These are phyloP conservation scores for Bullera alba DNA, from an alignment of 768 basidiomycete species.

Conservation along the genomic window DNA sequence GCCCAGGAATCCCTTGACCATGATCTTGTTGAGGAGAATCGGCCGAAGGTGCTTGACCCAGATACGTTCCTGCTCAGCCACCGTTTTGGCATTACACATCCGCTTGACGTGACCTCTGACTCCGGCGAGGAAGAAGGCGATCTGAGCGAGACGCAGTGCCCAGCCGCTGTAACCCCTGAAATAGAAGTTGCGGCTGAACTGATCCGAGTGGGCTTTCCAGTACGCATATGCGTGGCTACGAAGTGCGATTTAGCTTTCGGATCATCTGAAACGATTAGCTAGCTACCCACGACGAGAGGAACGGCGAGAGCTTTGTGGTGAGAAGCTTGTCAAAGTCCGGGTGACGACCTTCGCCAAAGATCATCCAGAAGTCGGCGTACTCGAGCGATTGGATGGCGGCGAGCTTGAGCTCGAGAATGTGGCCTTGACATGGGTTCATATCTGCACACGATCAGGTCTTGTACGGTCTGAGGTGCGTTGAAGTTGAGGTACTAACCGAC, in stretches of 20 bases:
- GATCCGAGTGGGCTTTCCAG: slow-evolving; percentile 59
- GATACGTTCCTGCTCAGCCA: slow-evolving; percentile 57
- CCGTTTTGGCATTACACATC: slow-evolving; percentile 55
- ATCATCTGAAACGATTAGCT: background rate
- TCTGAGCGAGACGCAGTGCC: slow-evolving; percentile 59
- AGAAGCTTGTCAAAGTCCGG: slow-evolving; percentile 57
- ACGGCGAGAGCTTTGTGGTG: slow-evolving; percentile 58
- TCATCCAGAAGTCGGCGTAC: slow-evolving; percentile 57
- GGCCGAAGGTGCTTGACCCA: slow-evolving; percentile 60
- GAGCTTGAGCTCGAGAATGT: slow-evolving; percentile 70
- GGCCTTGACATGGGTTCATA: slow-evolving; percentile 55
- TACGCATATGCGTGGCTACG: slow-evolving; percentile 59
- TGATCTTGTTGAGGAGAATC: slow-evolving; percentile 56
- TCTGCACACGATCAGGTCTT: slow-evolving; percentile 13
- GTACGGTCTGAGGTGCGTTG: slow-evolving; percentile 37
- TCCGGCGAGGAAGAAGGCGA: slow-evolving; percentile 59
- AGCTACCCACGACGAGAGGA: slow-evolving; percentile 54
- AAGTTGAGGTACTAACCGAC: slow-evolving; percentile 77
- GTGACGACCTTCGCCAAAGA: slow-evolving; percentile 64
- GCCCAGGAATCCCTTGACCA: slow-evolving; percentile 53
- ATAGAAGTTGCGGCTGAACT: slow-evolving; percentile 57
- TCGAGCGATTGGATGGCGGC: slow-evolving; percentile 57
- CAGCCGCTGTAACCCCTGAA: slow-evolving; percentile 58
- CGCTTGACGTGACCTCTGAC: slow-evolving; percentile 54
- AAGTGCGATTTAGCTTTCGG: slow-evolving; percentile 28